These are phyloP conservation scores for Sungouiozyma ichnusensis DNA, from an alignment of 805 yeast genomes.

Conservation along the genomic window DNA sequence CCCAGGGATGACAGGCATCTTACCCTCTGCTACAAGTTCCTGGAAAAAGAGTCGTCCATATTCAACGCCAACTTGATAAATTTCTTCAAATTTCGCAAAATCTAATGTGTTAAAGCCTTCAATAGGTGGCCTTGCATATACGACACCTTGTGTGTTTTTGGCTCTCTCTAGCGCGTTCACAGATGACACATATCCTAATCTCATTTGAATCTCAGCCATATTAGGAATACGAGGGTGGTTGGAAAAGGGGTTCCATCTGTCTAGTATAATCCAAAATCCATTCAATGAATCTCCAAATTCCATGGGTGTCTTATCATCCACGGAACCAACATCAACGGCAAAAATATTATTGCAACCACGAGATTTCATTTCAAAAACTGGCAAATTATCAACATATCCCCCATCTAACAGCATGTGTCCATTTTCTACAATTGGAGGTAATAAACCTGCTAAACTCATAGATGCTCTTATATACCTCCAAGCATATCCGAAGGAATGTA, in stretches of 20 bases:
- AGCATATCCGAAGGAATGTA: conserved; percentile 84
- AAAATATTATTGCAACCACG: conserved; percentile 79
- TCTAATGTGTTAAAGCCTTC: conserved; percentile 87
- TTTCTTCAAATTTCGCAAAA: conserved; percentile 85
- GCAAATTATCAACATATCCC: conserved; percentile 88
- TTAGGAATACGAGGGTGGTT: conserved; percentile 81
- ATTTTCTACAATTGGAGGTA: conserved; percentile 75
- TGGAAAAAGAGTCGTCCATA: conserved; percentile 56
- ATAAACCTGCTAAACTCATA: conserved; percentile 88
- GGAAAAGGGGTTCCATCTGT: conserved; percentile 85
- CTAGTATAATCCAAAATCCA: conserved; percentile 83
- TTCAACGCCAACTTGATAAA: conserved; percentile 65
- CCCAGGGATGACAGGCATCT: conserved; percentile 57
- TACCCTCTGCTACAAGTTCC: conserved; percentile 40
- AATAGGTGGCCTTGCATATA: conserved; percentile 88
- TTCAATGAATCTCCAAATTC: conserved; percentile 85
- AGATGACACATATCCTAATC: conserved; percentile 89
- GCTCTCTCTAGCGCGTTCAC: conserved; percentile 89
- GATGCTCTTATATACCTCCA: conserved; percentile 95
- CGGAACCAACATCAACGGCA: conserved; percentile 94
- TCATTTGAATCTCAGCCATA: conserved; percentile 87
- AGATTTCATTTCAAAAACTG: conserved; percentile 84
- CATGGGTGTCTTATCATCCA: conserved; percentile 85
- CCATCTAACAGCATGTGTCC: conserved; percentile 95
- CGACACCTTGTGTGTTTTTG: conserved; percentile 71